Evolutionary conservation across 208 protist species (phyloP).

Genomic region (Tritrichomonas foetus): DNA sequence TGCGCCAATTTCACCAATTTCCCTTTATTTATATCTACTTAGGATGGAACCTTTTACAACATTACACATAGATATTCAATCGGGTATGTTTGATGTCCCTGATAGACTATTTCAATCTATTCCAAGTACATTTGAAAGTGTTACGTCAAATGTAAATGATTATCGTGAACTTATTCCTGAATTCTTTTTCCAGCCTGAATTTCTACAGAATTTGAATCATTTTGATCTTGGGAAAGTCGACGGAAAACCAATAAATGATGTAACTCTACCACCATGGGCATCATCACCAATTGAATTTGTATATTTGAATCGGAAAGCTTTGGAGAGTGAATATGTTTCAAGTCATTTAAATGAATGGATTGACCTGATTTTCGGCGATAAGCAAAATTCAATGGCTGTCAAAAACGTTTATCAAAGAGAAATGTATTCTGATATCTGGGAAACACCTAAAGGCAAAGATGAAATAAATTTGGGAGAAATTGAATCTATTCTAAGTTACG

Average conservation of each 20-base stretch:
- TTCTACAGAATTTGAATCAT: conserved; percentile 58
- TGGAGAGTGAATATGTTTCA: not conserved
- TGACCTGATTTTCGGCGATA: not conserved
- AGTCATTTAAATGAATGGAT: not conserved
- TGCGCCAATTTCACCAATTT: not conserved
- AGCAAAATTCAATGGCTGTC: not conserved
- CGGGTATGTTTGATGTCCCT: not conserved
- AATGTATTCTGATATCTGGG: not conserved
- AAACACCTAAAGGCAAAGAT: not conserved
- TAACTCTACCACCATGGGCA: not conserved
- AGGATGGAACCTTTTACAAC: conserved; percentile 4
- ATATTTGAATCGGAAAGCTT: not conserved
- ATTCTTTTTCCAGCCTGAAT: conserved; percentile 62
- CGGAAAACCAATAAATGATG: not conserved
- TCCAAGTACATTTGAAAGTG: not conserved
- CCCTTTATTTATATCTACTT: not conserved
- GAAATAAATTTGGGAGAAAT: not conserved
- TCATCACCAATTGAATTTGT: not conserved
- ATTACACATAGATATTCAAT: conserved; percentile 10
- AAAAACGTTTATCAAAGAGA: not conserved
- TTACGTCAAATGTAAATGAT: not conserved
- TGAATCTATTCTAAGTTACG: not conserved
- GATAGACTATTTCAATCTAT: not conserved
- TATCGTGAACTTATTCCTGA: conserved; percentile 61
- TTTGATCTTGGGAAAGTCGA: conserved; percentile 54